Base-by-base conservation (phyloP, 2,329 filamentous ascomycete genomes). In the Daldinia sp. region DNA sequence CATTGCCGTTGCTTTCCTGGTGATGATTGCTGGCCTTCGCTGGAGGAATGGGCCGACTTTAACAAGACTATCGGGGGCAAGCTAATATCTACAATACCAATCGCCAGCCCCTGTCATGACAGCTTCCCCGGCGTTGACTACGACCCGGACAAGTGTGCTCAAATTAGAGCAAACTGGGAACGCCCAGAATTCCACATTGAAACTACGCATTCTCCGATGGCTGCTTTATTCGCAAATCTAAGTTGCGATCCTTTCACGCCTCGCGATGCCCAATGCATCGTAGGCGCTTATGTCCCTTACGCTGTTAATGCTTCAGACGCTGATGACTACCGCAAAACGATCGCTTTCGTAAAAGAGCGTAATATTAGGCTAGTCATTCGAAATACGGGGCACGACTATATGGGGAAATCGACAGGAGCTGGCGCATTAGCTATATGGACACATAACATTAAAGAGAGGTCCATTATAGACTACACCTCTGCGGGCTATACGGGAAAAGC, bases 331-430 rank as follows among this genome's bases (percentile, higher is more conserved):
- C 56, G 66, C 12, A 66, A 60, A 2, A 72, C 73, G 0, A 67
- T 80, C 7, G 70, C 72, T 10, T 85, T 85, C 51, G 81, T 79
- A 0, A 71, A 65, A 0, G 30, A 79, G 4, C 73, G 81, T 37
- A 82, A 84, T 60, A 80, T 87, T 41, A 80, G 85, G 0, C 68
- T 87, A 0, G 79, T 85, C 1, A 80, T 87, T 50, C 80, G 82
- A 51, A 85, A 85, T 67, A 86, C 84, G 0, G 84, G 84, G 0
- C 84, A 87, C 74, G 83, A 86, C 60, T 81, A 77, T 67, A 76
- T 82, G 20, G 87, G 86, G 35, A 84, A 83, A 63, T 86, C 82
- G 0, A 86, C 85, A 0, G 87, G 86, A 13, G 81, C 83, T 0
- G 85, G 86, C 15, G 80, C 82, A 1, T 70, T 87, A 2, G 78